Base-by-base conservation (phyloP, 495 filamentous ascomycete species). In the Trichoderma parareesei region DNA sequence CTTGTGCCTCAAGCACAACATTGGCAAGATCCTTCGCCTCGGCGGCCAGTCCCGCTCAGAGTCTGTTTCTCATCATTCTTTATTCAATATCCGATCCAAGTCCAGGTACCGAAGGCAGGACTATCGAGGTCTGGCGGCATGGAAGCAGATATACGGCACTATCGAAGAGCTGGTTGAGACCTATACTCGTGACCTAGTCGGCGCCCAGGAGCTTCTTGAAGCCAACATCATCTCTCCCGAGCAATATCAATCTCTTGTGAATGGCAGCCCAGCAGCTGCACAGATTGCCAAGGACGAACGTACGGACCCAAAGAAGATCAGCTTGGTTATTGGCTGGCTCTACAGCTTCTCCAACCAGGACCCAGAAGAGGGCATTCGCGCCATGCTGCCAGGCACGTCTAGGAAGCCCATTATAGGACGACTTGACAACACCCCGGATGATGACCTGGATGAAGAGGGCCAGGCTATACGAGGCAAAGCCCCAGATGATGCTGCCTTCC, bases 11-110 rank as follows among this genome's bases (percentile, higher is more conserved):
- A 65, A 13, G 1, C 16, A 76, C 2, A 86, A 87, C 61, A 90
- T 90, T 61, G 76, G 78, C 1, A 79, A 86, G 5, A 87, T 93
- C 63, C 77, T 93, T 48, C 89, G 93, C 7, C 76, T 98, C 18
- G 93, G 93, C n/a, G 85, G 86, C 6, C 82, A 90, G n/a, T 87
- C 81, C 6, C 71, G 81, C 44, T 88, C 89, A 64, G 74, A 80
- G 13, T 80, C 84, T 16, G 87, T 92, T 68, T 84, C 87, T 66
- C 73, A 78, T 4, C 82, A 85, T 9, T 92, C 86, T 0, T 71
- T 96, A 7, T 90, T 77, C 70, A 80, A 88, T 67, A 72, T 91
- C 2, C 81, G 84, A 62, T 77, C 38, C 65, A 70, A 9, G 49
- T 64, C 55, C 6, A 49, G 33, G 62, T 27, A 10, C 14, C 13